A percentile compares a stretch with the other conserved stretches of the same genome.
Evolutionary conservation across 2,329 filamentous ascomycete species (phyloP).

Genomic region (Penicillium rolfsii): DNA sequence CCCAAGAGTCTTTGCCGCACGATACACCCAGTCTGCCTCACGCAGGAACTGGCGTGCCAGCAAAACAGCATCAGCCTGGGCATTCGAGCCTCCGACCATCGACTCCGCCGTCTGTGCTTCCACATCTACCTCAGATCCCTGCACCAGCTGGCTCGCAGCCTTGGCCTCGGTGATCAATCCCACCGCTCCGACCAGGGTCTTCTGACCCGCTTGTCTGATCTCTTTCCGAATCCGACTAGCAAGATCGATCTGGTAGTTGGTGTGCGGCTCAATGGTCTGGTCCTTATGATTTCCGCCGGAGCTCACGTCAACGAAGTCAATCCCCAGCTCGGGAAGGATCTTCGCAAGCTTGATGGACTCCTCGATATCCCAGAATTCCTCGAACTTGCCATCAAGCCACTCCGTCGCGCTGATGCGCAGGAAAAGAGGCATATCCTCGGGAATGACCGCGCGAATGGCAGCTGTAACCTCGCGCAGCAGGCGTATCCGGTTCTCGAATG

Average conservation of each 20-base stretch:
- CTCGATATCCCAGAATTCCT: not conserved
- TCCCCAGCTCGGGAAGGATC: not conserved
- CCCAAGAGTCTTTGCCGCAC: not conserved
- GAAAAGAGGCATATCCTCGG: not conserved
- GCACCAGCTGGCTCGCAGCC: not conserved
- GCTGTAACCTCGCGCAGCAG: not conserved
- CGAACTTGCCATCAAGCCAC: not conserved
- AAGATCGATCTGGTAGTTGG: not conserved
- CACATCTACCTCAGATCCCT: not conserved
- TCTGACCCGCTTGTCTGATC: not conserved
- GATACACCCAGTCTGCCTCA: not conserved
- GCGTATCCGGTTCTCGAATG: not conserved
- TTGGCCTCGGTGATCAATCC: not conserved
- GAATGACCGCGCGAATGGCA: not conserved
- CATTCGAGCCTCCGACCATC: not conserved
- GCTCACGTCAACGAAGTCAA: not conserved
- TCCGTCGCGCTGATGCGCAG: not conserved
- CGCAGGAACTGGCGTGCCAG: not conserved
- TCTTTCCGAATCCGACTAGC: not conserved
- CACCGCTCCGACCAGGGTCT: not conserved
- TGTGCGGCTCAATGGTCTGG: not conserved
- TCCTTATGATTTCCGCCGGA: not conserved
- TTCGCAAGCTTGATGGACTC: not conserved
- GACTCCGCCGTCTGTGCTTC: not conserved
- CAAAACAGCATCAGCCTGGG: not conserved